phyloP scores from a whole-genome alignment of 2,329 filamentous ascomycete genomes.

The Myriosclerotinia duriaeana region DNA sequence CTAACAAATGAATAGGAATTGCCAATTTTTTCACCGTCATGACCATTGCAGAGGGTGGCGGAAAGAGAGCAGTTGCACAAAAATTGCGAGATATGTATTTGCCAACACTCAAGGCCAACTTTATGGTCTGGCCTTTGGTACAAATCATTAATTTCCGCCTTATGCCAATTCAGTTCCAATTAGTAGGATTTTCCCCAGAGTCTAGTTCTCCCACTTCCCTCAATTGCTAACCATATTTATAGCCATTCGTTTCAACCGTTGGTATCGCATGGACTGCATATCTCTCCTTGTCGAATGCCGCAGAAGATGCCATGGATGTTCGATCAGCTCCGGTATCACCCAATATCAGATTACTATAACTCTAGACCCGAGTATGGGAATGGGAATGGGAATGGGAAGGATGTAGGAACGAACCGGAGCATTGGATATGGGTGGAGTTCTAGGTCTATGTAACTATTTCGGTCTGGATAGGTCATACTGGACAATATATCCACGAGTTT shows the following conservation, averaged over 20 bases:
- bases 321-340: slow-evolving; percentile 40
- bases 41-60: slow-evolving; percentile 92
- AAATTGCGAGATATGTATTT: slow-evolving; percentile 95
- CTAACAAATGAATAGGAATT: slow-evolving; percentile 54
- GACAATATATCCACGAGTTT: slow-evolving; percentile 13
- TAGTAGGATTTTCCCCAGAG: slow-evolving; percentile 61
- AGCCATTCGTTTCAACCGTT: slow-evolving; percentile 94
- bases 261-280: slow-evolving; percentile 99
- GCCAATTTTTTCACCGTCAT: slow-evolving; percentile 92
- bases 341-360: slow-evolving; percentile 40
- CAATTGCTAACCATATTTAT: slow-evolving; percentile 23
- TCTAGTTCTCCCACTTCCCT: slow-evolving; percentile 20
- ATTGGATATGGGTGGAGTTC: slow-evolving; percentile 26
- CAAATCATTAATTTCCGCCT: slow-evolving; percentile 96
- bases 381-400: slow-evolving; percentile 11
- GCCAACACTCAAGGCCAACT: slow-evolving; percentile 94
- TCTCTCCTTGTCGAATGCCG: slow-evolving; percentile 84
- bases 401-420: slow-evolving; percentile 19
- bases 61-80: slow-evolving; percentile 70
- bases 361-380: slow-evolving; percentile 27
- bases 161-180: slow-evolving; percentile 93
- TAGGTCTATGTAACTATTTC: not conserved
- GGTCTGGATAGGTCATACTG: not conserved
- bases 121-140: slow-evolving; percentile 89
- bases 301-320: slow-evolving; percentile 52